phyloP scores from a whole-genome alignment of 352 stramenopile genomes.

The Phytophthora colocasiae region DNA sequence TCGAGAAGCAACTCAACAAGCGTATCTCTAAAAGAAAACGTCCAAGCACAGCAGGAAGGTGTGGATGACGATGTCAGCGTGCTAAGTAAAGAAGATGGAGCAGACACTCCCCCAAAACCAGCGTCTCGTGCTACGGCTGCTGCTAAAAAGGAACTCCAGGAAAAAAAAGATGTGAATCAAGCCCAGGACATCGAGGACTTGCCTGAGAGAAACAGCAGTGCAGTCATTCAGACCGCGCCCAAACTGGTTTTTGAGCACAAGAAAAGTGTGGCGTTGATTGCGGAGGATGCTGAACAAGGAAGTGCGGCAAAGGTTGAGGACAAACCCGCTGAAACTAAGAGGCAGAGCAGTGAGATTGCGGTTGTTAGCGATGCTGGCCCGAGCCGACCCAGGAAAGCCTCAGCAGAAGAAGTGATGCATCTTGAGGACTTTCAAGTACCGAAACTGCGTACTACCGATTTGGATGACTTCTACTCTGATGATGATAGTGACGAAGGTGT shows the following conservation, averaged over 20 bases:
- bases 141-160: constrained; percentile 2
- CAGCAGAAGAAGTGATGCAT: constrained; percentile 49
- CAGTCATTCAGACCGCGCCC: constrained; percentile 35
- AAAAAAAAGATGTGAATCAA: background rate
- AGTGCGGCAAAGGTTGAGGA: constrained; percentile 3
- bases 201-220: constrained; percentile 49
- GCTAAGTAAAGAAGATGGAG: constrained; percentile 26
- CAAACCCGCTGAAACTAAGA: background rate
- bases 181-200: constrained; percentile 55
- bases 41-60: constrained; percentile 2
- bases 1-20: constrained; percentile 26
- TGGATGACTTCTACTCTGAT: constrained; percentile 86
- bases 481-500: constrained; percentile 64
- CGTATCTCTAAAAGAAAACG: constrained; percentile 6
- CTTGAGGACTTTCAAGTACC: constrained; percentile 85
- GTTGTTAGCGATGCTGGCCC: constrained; percentile 1
- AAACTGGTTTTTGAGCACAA: constrained; percentile 62
- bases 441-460: constrained; percentile 56
- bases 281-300: constrained; percentile 7
- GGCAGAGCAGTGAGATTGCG: background rate
- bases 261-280: constrained; percentile 23
- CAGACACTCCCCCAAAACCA: constrained; percentile 1
- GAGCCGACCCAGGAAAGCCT: constrained; percentile 21
- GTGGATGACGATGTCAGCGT: constrained; percentile 32
- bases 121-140: background rate